A percentile compares a stretch with the other conserved stretches of the same genome.
Evolutionary conservation across 2,329 filamentous ascomycete genomes (phyloP).

Genomic region (Pestalotiopsis sp.): DNA sequence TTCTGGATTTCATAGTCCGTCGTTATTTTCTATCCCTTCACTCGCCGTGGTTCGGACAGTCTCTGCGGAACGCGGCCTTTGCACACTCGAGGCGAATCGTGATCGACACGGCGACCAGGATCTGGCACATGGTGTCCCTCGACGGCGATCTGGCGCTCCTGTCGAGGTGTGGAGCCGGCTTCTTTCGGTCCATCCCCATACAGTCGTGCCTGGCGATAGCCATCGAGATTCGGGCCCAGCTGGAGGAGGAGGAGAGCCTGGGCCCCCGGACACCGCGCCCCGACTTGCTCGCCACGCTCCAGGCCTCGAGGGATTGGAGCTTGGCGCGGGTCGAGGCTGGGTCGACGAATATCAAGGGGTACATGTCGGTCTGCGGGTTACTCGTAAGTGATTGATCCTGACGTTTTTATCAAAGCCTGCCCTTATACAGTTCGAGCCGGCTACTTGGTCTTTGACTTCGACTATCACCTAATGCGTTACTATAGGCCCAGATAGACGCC

Average conservation of each 20-base stretch:
- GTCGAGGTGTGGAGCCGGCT: constrained; percentile 37
- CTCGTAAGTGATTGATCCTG: not conserved
- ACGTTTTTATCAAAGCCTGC: not conserved
- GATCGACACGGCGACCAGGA: constrained; percentile 48
- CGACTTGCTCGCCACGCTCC: constrained; percentile 41
- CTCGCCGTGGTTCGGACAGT: constrained; percentile 45
- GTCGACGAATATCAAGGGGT: constrained; percentile 56
- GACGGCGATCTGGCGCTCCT: constrained; percentile 36
- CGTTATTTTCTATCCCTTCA: constrained; percentile 58
- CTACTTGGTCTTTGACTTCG: not conserved
- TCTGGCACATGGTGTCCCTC: constrained; percentile 39
- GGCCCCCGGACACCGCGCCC: constrained; percentile 32
- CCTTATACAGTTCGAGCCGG: not conserved
- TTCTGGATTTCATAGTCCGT: constrained; percentile 51
- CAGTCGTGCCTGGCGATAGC: constrained; percentile 37
- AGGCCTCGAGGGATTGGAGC: constrained; percentile 41
- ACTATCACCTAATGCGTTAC: not conserved
- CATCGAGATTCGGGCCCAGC: constrained; percentile 38
- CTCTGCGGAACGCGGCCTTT: constrained; percentile 41
- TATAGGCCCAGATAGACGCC: not conserved
- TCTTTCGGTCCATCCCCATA: constrained; percentile 36
- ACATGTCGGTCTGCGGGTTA: constrained; percentile 28
- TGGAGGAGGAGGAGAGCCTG: constrained; percentile 40
- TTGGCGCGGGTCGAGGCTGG: constrained; percentile 43
- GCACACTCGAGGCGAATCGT: constrained; percentile 49